Base-by-base conservation (phyloP, 495 filamentous ascomycete genomes). In the Elaphomyces granulatus region DNA sequence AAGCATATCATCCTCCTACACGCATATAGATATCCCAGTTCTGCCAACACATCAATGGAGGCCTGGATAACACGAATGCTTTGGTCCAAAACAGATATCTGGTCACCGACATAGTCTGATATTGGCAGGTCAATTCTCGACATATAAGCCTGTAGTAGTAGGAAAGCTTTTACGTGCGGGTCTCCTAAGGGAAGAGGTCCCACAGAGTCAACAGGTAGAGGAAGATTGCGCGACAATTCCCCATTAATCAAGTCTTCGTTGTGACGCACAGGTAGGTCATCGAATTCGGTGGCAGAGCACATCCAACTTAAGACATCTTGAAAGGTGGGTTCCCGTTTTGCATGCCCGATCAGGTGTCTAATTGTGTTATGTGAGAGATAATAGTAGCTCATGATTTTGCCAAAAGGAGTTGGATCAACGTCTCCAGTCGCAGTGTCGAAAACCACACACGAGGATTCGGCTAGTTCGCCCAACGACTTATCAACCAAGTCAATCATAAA, bases 351-450 rank as follows among this genome's bases (percentile, higher is more conserved):
- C 3, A 98, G 67, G 45, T 83, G 76, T 1, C 90, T 80, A 47
- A 99, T 86, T 4, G 92, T 95, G 56, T 85, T 85, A 60, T 99
- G 90, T 0, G 86, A 88, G 19, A 99, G 77, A 53, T 99, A 99
- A 67, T 99, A 99, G 65, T 99, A 99, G 61, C 80, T 87, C 81
- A 94, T 94, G 52, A 96, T 96, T 63, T 94, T 95, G 45, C 90
- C 90, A 30, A 95, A 66, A 0, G 90, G 75, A 0, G 90, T 95
- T 0, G 87, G 68, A 42, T 93, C 78, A 19, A 99, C 73, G 45
- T 95, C 82, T 17, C 87, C 86, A 48, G 87, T 94, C 2, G 59
- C 62, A n/a, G 81, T 76, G 46, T 80, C 77, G 2, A 87, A 61
- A 14, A 73, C 64, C 15, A 94, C 71, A 64, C 90, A 99, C 14